Conservation (phyloP, 2,329 filamentous ascomycete genomes). For the Monosporascus sp. region DNA sequence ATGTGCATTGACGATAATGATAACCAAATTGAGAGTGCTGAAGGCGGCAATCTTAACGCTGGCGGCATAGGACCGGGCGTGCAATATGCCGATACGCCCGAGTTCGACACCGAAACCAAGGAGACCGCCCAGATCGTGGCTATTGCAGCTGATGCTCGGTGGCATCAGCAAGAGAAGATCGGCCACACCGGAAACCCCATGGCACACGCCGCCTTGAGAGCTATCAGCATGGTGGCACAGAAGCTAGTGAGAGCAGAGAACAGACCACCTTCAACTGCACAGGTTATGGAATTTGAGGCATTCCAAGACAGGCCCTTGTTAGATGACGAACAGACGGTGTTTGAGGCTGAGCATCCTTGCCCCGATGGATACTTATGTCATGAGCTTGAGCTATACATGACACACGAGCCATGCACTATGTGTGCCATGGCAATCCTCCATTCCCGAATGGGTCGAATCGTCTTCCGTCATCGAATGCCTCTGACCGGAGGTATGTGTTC, state of each 20-base stretch:
- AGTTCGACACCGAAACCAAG: conserved; percentile 23
- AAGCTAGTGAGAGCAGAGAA: conserved; percentile 55
- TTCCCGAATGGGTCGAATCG: conserved; percentile 80
- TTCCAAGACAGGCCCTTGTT: conserved; percentile 66
- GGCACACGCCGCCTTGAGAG: conserved; percentile 72
- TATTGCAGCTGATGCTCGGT: conserved; percentile 71
- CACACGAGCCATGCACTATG: conserved; percentile 93
- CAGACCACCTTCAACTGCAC: conserved; percentile 27
- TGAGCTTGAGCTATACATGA: conserved; percentile 87
- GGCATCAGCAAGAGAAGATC: conserved; percentile 47
- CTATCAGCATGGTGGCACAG: conserved; percentile 76
- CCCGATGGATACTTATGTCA: conserved; percentile 89
- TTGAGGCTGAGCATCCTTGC: conserved; percentile 57
- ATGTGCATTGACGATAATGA: too few species aligned
- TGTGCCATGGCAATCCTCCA: conserved; percentile 96
- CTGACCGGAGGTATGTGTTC: conserved; percentile 78
- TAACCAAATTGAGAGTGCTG: not conserved
- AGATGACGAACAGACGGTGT: conserved; percentile 59
- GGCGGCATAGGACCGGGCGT: conserved; percentile 3
- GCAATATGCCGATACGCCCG: conserved; percentile 6
- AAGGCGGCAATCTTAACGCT: conserved; percentile 4
- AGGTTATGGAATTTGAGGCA: conserved; percentile 51
- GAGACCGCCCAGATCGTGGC: conserved; percentile 55
- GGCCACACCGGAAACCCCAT: conserved; percentile 63
- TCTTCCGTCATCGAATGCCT: conserved; percentile 76